Percentiles rank a stretch among this genome's conserved stretches.
These are phyloP conservation scores for Microsporum ferrugineum DNA, from an alignment of 2,329 filamentous ascomycete species.

Conservation along the genomic window DNA sequence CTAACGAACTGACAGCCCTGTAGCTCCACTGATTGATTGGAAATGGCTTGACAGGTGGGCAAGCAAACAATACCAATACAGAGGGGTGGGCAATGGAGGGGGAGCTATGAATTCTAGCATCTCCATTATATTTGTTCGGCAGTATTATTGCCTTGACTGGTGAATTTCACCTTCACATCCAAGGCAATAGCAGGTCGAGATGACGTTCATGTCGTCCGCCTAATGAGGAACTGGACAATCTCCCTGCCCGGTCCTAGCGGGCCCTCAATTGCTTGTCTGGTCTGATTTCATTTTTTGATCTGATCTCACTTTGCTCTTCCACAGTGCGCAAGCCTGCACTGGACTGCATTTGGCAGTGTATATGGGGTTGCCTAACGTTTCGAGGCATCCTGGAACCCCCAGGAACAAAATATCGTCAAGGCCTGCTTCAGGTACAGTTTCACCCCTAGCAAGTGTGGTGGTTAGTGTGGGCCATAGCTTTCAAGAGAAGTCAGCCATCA, in stretches of 20 bases:
- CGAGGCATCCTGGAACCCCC: background rate
- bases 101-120: background rate
- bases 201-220: background rate
- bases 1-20: background rate
- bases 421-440: slow-evolving; percentile 1
- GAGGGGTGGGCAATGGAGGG: background rate
- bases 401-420: background rate
- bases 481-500: background rate
- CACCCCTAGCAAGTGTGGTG: background rate
- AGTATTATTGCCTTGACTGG: background rate
- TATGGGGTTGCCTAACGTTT: slow-evolving; percentile 1
- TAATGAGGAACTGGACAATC: background rate
- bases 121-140: background rate
- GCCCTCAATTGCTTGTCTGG: background rate
- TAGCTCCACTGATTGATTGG: background rate
- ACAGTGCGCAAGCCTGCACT: background rate
- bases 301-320: background rate
- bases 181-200: background rate
- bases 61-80: background rate
- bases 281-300: background rate
- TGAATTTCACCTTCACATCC: background rate
- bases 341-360: background rate
- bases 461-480: background rate
- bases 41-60: background rate
- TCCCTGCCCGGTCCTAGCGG: background rate